Base-by-base conservation (phyloP, 2,329 filamentous ascomycete genomes). In the Alternaria gaisen region DNA sequence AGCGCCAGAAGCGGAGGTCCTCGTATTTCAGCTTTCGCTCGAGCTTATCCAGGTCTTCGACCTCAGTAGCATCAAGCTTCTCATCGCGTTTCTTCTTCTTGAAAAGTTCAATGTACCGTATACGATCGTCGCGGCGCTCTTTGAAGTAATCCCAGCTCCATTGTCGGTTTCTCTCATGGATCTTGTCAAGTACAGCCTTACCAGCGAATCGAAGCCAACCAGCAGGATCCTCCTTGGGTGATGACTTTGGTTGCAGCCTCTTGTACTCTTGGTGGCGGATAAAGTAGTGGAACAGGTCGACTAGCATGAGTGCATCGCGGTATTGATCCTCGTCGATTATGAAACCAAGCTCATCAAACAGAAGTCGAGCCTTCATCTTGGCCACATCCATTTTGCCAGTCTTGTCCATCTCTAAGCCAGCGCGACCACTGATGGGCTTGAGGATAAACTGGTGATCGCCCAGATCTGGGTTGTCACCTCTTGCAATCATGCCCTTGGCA, bases 251-350 rank as follows among this genome's bases (percentile, higher is more conserved):
- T 71, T 97, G 93, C 60, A 93, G 84, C 71, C 91, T 94, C 76
- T 96, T 96, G 82, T 98, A 97, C 77, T 99, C 94, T 77, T 98
- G 95, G 68, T 99, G 95, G 32, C 94, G 90, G 70, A 97, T 91
- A 78, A 98, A 99, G 80, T 97, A 98, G 79, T 99, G 95, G 83
- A 99, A 99, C 3, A 98, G 84, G 76, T 99, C 95, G 2, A 98
- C 91, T 83, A 99, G 91, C 95, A 99, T 99, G 60, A 99, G 82
- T 5, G 91, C 93, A 80, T 99, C 95, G 30, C 96, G 91, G 76
- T 99, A 99, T 77, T 99, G 95, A 67, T 97, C 88, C 67, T 99
- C 94, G 69, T 99, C 96, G 32, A 99, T 86, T n/a, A 98, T 92
- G 65, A 99, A 90, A 52, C 96, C 95, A 60, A 99, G 94, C 75